These are phyloP conservation scores for Aechmea fasciata DNA, from an alignment of 176 grass and related monocot species.

Conservation along the genomic window DNA sequence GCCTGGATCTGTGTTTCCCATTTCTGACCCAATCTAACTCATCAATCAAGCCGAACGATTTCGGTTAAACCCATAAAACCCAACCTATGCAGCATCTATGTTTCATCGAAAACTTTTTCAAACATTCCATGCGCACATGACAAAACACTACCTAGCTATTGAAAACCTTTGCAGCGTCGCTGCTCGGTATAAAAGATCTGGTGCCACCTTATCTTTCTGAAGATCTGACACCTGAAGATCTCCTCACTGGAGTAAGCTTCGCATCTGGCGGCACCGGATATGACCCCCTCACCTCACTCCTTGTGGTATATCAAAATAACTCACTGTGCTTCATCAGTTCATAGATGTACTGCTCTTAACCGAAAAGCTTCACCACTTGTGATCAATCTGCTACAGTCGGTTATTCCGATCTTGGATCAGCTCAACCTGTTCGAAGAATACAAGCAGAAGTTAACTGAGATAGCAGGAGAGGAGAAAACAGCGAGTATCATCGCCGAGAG, in stretches of 20 bases:
- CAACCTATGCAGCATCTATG: too few relatives aligned
- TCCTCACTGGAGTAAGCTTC: constrained; percentile 45
- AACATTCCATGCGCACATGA: neutral
- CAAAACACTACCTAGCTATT: neutral
- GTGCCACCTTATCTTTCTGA: constrained; percentile 31
- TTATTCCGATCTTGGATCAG: constrained; percentile 38
- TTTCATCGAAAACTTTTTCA: neutral
- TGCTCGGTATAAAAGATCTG: constrained; percentile 33
- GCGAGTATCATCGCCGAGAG: constrained; percentile 23
- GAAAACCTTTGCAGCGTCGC: constrained; percentile 20
- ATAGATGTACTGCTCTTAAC: neutral
- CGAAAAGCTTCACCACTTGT: neutral
- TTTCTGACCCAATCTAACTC: too few relatives aligned
- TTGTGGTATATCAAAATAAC: constrained; percentile 14
- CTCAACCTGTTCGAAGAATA: constrained; percentile 41
- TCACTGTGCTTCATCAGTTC: neutral
- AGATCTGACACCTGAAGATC: constrained; percentile 29
- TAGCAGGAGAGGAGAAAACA: constrained; percentile 15
- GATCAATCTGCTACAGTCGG: constrained; percentile 21
- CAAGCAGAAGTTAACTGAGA: constrained; percentile 23
- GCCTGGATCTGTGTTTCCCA: too few relatives aligned
- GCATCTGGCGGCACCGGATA: constrained; percentile 30
- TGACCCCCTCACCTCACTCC: constrained; percentile 37
- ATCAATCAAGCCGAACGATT: too few relatives aligned
- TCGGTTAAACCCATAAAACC: too few relatives aligned